Base-by-base conservation (phyloP, 108 stramenopile genomes). In the Parietichytrium sp. region DNA sequence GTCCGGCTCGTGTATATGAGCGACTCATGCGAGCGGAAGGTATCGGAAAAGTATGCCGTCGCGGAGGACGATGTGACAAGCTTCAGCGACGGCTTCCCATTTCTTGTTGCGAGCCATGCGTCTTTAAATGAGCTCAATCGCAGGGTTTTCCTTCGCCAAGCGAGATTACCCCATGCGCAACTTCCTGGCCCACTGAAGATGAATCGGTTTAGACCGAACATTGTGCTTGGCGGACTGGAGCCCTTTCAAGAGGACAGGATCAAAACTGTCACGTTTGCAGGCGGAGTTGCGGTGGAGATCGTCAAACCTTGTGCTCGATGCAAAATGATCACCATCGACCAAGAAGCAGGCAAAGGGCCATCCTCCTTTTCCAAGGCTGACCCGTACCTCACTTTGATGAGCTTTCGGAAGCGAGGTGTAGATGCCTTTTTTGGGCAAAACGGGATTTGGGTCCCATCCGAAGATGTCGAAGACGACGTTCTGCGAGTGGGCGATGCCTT, bases 151-250 rank as follows among this genome's bases (percentile, higher is more conserved):
- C n/a, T n/a, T n/a, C n/a, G n/a, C n/a, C n/a, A n/a, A n/a, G n/a
- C n/a, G n/a, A n/a, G n/a, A n/a, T n/a, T n/a, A n/a, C n/a, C n/a
- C n/a, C n/a, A n/a, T n/a, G n/a, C n/a, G n/a, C n/a, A n/a, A n/a
- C n/a, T n/a, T n/a, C n/a, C n/a, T n/a, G 72, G 20, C 4, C 55
- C 85, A 4, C 23, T 89, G 2, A 52, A 85, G 18, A 89, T 90
- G 85, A 86, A 86, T 20, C 88, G 89, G 26, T 90, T 90, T 51
- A 87, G 89, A 3, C 89, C 89, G 1, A 90, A 90, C 84, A 82
- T 90, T 36, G 89, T 90, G 23, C 83, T 90, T 20, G 48, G 47
- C 27, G 88, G 87, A 18, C 50, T 30, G 48, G 51, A 81, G 1
- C 47, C 88, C 3, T 90, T 79, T 7, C 82, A 81, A 1, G 89